Conservation (phyloP, 208 protist species). For the Endotrypanum monterogeii region DNA sequence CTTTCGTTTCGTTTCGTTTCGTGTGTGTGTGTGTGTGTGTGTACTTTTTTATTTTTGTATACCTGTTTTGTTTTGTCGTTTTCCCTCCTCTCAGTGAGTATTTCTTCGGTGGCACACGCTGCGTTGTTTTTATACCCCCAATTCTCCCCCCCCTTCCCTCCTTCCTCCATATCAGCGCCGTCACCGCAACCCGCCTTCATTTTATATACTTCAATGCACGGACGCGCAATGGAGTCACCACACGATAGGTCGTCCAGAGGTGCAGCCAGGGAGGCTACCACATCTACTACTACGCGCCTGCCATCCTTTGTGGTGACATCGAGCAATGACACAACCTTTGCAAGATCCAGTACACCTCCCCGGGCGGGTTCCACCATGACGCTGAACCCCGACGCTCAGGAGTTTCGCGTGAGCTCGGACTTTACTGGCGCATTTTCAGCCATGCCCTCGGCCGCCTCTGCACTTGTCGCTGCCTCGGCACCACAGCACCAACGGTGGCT, state of each 20-base stretch:
- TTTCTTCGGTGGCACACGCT: not conserved
- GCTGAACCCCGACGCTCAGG: conserved; percentile 27
- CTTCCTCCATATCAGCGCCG: not conserved
- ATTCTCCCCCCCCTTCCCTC: not conserved
- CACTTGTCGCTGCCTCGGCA: not conserved
- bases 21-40: not conserved
- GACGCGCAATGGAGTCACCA: conserved; percentile 2
- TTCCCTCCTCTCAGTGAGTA: too few species aligned
- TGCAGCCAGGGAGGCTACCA: not conserved
- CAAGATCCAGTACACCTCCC: not conserved
- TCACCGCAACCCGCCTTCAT: not conserved
- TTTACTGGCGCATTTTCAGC: conserved; percentile 30
- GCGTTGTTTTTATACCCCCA: too few species aligned
- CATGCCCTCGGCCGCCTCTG: conserved; percentile 21
- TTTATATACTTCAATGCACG: not conserved
- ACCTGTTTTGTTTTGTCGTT: not conserved
- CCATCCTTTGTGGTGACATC: conserved; percentile 32
- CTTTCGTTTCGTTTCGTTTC: not conserved
- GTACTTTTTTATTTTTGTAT: not conserved
- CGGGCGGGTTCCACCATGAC: not conserved
- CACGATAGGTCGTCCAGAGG: conserved; percentile 7
- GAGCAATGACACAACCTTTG: conserved; percentile 19
- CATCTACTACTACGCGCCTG: not conserved
- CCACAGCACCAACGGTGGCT: conserved; percentile 2
- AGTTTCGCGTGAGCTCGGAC: conserved; percentile 23